phyloP scores from a whole-genome alignment of 805 yeast genomes.

The Ogataea wickerhamii region DNA sequence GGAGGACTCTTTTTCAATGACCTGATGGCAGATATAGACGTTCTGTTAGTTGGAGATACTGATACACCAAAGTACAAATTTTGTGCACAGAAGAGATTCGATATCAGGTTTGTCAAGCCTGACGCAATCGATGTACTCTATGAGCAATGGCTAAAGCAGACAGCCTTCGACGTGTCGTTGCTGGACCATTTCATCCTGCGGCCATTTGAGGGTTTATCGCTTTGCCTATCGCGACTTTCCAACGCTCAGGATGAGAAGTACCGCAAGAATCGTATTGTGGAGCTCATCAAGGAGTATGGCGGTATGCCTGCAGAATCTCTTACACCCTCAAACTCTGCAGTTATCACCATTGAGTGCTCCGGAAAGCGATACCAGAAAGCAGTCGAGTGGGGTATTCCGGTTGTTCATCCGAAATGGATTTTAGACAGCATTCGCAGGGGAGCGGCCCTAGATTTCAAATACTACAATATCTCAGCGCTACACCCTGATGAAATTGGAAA shows the following conservation, averaged over 20 bases:
- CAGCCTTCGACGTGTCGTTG: conserved; percentile 5
- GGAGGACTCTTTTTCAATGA: conserved; percentile 60
- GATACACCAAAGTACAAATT: conserved; percentile 54
- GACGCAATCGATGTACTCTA: conserved; percentile 43
- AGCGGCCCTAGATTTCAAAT: conserved; percentile 38
- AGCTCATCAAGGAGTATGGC: conserved; percentile 40
- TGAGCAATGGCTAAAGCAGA: conserved; percentile 52
- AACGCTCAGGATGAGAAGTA: conserved; percentile 20
- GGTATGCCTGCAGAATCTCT: conserved; percentile 52
- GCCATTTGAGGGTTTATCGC: conserved; percentile 41
- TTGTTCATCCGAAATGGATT: conserved; percentile 50
- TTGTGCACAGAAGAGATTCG: conserved; percentile 48
- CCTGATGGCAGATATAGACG: conserved; percentile 57
- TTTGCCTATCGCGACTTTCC: conserved; percentile 43
- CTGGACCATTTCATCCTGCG: conserved; percentile 31
- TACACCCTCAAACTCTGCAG: conserved; percentile 39
- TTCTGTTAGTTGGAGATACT: conserved; percentile 56
- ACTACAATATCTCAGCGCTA: conserved; percentile 34
- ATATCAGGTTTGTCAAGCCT: conserved; percentile 53
- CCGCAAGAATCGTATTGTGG: conserved; percentile 32
- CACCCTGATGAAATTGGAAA: conserved; percentile 21
- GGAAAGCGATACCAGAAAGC: conserved; percentile 56
- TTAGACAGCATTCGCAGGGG: conserved; percentile 43
- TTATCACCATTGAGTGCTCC: conserved; percentile 46
- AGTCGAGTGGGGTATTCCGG: conserved; percentile 48